Evolutionary conservation across 2,329 filamentous ascomycete genomes (phyloP).

Genomic region (Nemania sp.): DNA sequence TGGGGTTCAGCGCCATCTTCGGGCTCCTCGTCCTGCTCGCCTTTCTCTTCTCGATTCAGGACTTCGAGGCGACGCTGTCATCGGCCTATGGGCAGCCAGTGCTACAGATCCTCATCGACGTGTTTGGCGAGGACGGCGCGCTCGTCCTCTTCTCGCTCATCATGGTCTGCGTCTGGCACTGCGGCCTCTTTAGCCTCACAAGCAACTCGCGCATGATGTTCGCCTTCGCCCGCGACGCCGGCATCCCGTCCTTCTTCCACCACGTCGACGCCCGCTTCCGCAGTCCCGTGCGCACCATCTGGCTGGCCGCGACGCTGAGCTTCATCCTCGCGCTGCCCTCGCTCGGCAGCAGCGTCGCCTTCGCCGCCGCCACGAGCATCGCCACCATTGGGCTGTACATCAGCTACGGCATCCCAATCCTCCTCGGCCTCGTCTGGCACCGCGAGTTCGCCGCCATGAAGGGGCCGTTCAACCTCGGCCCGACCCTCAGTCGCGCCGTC

Average conservation of each 20-base stretch:
- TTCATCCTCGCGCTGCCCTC: conserved; percentile 61
- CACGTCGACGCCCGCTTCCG: conserved; percentile 55
- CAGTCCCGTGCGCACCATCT: conserved; percentile 57
- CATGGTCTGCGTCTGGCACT: conserved; percentile 65
- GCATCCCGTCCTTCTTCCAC: conserved; percentile 59
- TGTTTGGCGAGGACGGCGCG: conserved; percentile 59
- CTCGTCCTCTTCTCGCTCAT: conserved; percentile 59
- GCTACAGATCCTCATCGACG: conserved; percentile 61
- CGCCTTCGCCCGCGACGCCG: conserved; percentile 60
- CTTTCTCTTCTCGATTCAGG: conserved; percentile 62
- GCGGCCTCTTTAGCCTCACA: conserved; percentile 62
- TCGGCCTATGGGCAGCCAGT: conserved; percentile 57
- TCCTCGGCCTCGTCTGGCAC: conserved; percentile 55
- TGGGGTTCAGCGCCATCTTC: conserved; percentile 53
- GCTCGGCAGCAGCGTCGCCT: conserved; percentile 59
- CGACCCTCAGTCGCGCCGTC: conserved; percentile 50
- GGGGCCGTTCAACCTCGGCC: conserved; percentile 59
- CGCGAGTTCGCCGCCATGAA: conserved; percentile 53
- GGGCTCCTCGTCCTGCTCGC: conserved; percentile 52
- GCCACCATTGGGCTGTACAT: conserved; percentile 64
- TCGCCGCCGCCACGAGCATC: conserved; percentile 62
- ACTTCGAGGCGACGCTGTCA: conserved; percentile 54
- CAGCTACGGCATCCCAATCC: conserved; percentile 59
- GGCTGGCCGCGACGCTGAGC: conserved; percentile 57
- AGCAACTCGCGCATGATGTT: conserved; percentile 65